phyloP scores from a whole-genome alignment of 768 basidiomycete genomes.

The Boletus subparvulus region DNA sequence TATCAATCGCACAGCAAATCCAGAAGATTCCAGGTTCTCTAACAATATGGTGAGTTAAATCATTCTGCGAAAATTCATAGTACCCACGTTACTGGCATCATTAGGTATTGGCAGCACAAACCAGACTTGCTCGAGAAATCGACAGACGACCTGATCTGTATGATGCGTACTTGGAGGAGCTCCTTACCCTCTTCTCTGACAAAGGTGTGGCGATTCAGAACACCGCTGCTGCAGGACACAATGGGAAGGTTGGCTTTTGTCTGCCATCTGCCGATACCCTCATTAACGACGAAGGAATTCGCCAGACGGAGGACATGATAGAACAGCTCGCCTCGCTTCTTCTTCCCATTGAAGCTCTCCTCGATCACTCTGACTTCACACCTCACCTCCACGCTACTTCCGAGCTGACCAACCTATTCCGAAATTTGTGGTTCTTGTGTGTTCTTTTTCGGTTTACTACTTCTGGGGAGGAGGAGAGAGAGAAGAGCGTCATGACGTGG shows the following conservation, averaged over 20 bases:
- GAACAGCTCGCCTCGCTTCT: constrained; percentile 85
- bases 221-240: constrained; percentile 61
- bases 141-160: constrained; percentile 73
- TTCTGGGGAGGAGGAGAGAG: constrained; percentile 40
- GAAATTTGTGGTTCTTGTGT: constrained; percentile 93
- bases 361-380: constrained; percentile 68
- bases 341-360: constrained; percentile 86
- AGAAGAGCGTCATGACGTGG: constrained; percentile 73
- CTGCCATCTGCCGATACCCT: constrained; percentile 2
- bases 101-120: constrained; percentile 88
- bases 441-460: constrained; percentile 78
- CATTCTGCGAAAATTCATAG: neutral
- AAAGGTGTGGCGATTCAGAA: constrained; percentile 92
- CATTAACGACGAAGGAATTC: constrained; percentile 2
- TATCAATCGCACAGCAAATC: constrained; percentile 83
- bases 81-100: neutral
- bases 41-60: constrained; percentile 75
- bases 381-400: constrained; percentile 54
- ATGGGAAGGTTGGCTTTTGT: constrained; percentile 53
- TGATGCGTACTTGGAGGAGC: constrained; percentile 76
- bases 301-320: constrained; percentile 77
- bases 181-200: constrained; percentile 83
- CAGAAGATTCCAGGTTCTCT: constrained; percentile 84
- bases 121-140: constrained; percentile 80
- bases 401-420: constrained; percentile 73